A percentile compares a stretch with the other conserved stretches of the same genome.
Evolutionary conservation across 768 basidiomycete genomes (phyloP).

Genomic region (Lentinula boryana): DNA sequence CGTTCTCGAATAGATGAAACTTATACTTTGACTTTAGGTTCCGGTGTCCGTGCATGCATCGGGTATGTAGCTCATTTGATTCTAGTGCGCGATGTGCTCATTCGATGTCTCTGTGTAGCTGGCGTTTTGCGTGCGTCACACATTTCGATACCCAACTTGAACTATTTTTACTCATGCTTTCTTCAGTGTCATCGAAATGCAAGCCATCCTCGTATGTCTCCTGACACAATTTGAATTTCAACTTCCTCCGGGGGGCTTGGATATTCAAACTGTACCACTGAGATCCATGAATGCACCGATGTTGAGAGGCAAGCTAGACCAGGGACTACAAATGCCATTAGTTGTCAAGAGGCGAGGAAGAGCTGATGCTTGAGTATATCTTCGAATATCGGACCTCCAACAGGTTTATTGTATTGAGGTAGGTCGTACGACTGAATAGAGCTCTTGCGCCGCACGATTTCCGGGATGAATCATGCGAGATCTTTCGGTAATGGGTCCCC

Average conservation of each 20-base stretch:
- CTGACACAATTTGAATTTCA: constrained; percentile 33
- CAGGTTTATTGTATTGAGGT: background rate
- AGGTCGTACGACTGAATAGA: no score
- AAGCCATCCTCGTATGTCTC: constrained; percentile 34
- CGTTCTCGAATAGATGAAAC: background rate
- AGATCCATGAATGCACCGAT: background rate
- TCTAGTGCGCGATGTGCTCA: constrained; percentile 2
- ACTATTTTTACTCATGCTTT: background rate
- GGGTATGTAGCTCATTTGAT: constrained; percentile 8
- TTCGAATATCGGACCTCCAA: background rate
- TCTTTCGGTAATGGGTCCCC: no score
- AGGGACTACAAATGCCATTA: constrained; percentile 5
- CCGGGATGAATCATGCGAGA: no score
- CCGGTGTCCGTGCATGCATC: constrained; percentile 11
- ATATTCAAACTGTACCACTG: background rate
- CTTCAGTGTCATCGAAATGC: constrained; percentile 30
- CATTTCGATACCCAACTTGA: background rate
- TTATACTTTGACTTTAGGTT: constrained; percentile 5
- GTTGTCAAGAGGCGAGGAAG: constrained; percentile 1
- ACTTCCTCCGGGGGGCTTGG: constrained; percentile 15
- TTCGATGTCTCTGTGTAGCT: constrained; percentile 4
- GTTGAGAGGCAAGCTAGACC: background rate
- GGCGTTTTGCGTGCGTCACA: constrained; percentile 15
- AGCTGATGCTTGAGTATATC: background rate
- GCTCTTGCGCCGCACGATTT: no score